Base-by-base conservation (phyloP, 2,329 filamentous ascomycete species). In the Lachnellula willkommii region DNA sequence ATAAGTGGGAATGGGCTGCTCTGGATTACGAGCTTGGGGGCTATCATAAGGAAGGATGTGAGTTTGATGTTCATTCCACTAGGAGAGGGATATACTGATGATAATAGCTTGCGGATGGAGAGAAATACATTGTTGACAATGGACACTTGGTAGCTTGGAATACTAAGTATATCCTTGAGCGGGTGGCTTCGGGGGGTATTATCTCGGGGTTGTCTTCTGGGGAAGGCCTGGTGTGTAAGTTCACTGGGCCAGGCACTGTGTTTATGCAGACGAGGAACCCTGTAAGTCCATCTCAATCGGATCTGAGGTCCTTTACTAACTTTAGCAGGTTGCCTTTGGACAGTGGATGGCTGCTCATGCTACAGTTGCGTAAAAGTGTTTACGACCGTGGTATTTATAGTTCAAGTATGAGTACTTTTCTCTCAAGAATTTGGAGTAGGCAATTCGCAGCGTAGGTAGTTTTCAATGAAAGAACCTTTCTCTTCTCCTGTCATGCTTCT, bases 131-230 rank as follows among this genome's bases (percentile, higher is more conserved):
- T 62, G 85, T 96, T 55, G 90, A 96, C 67, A 96, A 96, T 66
- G 90, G 90, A 3, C 91, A 97, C 65, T 79, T 97, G 1, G 91
- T 97, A 0, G 93, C 94, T 0, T 99, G 94, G 94, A 96, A 96
- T 70, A 92, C 89, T 68, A 90, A 95, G 68, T 99, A 97, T 67
- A 80, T 89, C 4, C 84, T 99, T 60, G 91, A 96, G 74, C 85
- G 94, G 15, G 88, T 95, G 4, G 86, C 93, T 0, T 94, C 89
- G 3, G 94, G 94, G 2, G 94, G 94, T 39, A 85, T 99, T 60
- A 87, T 99, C n/a, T 93, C 89, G n/a, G 85, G 87, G 9, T 72
- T 96, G 22, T 84, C 85, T 28, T 86, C 90, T 0, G 88, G 81
- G 0, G 94, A 99, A 73, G 94, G 94, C 0, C 75, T 97, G 37